phyloP scores from a whole-genome alignment of 768 basidiomycete genomes.

The Dendrothele bispora region DNA sequence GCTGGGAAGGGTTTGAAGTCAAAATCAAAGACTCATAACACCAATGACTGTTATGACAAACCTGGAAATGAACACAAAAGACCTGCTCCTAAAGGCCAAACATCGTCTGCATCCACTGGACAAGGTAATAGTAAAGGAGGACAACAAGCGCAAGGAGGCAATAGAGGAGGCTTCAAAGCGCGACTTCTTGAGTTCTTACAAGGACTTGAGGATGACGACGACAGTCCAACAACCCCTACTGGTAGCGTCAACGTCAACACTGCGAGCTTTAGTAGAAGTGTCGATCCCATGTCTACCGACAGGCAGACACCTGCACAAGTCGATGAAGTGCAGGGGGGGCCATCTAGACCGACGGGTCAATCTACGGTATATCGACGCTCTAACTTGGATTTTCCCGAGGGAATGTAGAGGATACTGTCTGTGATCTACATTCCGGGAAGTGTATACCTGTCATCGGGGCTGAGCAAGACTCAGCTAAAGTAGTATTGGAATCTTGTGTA shows the following conservation, averaged over 20 bases:
- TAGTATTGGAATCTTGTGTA: slow-evolving; percentile 6
- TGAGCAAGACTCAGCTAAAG: not conserved
- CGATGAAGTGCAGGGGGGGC: slow-evolving; percentile 5
- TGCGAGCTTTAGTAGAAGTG: not conserved
- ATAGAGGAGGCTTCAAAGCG: not conserved
- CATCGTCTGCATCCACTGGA: not conserved
- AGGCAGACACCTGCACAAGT: not conserved
- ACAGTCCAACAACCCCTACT: not conserved
- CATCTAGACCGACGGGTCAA: slow-evolving; percentile 1
- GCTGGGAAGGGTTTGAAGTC: not conserved
- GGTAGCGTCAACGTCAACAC: not conserved
- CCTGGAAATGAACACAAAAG: slow-evolving; percentile 1
- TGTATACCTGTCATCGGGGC: not conserved
- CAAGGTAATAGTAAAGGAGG: not conserved
- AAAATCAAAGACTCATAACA: not conserved
- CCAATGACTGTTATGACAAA: not conserved
- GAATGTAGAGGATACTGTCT: slow-evolving; percentile 5
- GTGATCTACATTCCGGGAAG: slow-evolving; percentile 1
- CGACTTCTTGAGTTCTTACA: not conserved
- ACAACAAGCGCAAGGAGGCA: not conserved
- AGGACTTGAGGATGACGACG: not conserved
- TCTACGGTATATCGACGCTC: not conserved
- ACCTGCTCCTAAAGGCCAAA: not conserved
- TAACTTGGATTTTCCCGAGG: slow-evolving; percentile 1
- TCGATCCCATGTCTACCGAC: not conserved